Evolutionary conservation across 2,329 filamentous ascomycete species (phyloP), one percentile per base, ranked within the genome.

Genomic region (Aspergillus amoenus): DNA sequence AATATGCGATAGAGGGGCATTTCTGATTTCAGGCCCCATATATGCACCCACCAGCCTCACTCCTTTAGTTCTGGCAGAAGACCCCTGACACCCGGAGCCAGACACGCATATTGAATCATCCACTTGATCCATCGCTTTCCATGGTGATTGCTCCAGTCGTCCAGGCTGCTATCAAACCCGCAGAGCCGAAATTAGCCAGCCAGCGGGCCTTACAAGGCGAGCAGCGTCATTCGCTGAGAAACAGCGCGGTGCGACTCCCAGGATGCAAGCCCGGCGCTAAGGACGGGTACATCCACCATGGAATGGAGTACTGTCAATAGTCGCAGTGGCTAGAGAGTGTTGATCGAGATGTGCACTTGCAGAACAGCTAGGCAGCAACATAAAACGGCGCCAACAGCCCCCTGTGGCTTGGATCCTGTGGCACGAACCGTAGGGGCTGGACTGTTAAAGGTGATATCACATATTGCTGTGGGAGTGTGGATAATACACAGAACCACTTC

Each of bases 311-410:
- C 22, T 47, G 47, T 57, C 58, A 61, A 62, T 62, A 64, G 60
- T 60, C 24, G 15, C 44, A 52, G 37, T 50, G 53, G 55, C 44
- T 57, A 54, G 52, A 47, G 44, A 30, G 27, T 30, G 44, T 24
- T 59, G 59, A 59, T 61, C 60, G 43, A 49, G 43, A 46, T 49
- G 17, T 46, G 40, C 39, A 60, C 30, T 53, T 61, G 58, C 56
- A 57, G 44, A 24, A 49, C 30, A 43, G 52, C 56, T 59, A 66
- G 64, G 62, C 64, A 66, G 64, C 61, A 56, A 58, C 61, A 61
- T 61, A 57, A 48, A 43, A 32, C 22, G 12, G 18, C 18, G 24
- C 43, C 18, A n/a, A 22, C 27, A 4, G 27, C 27, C 27, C 27
- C 27, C 27, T 30, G 27, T 30, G 27, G 27, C 27, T 30, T 30